Conservation (phyloP, 106 monocot genomes). For the Dendrobium officinale region DNA sequence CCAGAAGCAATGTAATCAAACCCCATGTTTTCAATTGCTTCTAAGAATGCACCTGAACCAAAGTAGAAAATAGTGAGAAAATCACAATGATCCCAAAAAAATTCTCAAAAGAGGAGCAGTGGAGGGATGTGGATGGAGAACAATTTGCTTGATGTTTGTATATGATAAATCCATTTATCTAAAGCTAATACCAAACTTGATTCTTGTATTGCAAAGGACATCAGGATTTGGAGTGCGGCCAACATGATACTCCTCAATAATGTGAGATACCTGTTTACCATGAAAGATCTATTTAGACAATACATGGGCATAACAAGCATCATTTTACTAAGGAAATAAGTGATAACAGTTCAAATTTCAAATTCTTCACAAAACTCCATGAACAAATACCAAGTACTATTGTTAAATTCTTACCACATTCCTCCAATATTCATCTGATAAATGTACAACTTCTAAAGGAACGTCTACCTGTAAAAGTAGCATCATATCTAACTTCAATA, state of each 20-base stretch:
- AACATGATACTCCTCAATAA: constrained; percentile 81
- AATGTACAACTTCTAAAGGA: constrained; percentile 80
- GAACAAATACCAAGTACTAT: not conserved
- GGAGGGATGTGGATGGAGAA: not conserved
- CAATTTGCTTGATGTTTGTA: not conserved
- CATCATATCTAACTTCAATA: not conserved
- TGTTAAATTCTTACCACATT: constrained; percentile 57
- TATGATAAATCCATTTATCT: not conserved
- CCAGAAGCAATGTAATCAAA: constrained; percentile 96
- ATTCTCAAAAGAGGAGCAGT: not conserved
- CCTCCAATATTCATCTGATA: constrained; percentile 95
- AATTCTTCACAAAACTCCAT: not conserved
- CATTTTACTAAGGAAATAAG: not conserved
- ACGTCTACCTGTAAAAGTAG: constrained; percentile 56
- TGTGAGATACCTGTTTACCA: constrained; percentile 67
- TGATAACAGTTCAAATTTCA: not conserved
- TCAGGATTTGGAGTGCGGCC: constrained; percentile 98
- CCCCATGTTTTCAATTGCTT: constrained; percentile 72
- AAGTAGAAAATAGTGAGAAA: constrained; percentile 4
- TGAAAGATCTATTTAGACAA: not conserved
- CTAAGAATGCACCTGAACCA: constrained; percentile 72
- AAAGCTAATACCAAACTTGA: constrained; percentile 75
- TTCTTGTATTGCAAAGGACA: constrained; percentile 97
- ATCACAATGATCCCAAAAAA: not conserved
- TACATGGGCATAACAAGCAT: not conserved